These are phyloP conservation scores for Fusarium sp. DNA, from an alignment of 2,329 filamentous ascomycete species.

Conservation along the genomic window DNA sequence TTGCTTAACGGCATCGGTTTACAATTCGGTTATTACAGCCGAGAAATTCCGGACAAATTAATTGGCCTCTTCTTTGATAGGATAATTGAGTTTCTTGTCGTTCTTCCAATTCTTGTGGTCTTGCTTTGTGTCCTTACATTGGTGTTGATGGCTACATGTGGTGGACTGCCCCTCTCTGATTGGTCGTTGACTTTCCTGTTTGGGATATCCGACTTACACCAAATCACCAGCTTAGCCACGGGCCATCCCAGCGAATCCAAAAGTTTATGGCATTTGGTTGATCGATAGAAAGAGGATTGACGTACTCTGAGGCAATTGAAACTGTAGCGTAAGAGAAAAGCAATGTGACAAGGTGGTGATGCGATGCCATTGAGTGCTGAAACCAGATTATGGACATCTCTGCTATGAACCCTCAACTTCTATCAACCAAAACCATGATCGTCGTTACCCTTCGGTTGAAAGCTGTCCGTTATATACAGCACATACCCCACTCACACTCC, in stretches of 20 bases:
- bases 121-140: slow-evolving; percentile 30
- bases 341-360: background rate
- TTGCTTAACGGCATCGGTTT: background rate
- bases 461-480: background rate
- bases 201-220: slow-evolving; percentile 27
- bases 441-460: slow-evolving; percentile 21
- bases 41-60: slow-evolving; percentile 26
- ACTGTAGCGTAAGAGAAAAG: background rate
- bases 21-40: slow-evolving; percentile 8
- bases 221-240: slow-evolving; percentile 23
- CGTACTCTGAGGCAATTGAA: rapidly evolving
- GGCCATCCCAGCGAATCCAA: slow-evolving; percentile 7
- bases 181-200: slow-evolving; percentile 27
- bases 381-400: background rate
- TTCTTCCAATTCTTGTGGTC: slow-evolving; percentile 9
- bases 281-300: background rate
- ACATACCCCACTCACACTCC: slow-evolving; percentile 40
- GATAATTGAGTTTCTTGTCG: background rate
- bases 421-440: slow-evolving; percentile 23
- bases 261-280: background rate
- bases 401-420: background rate
- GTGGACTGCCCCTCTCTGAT: slow-evolving; percentile 34
- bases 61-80: slow-evolving; percentile 1
- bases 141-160: slow-evolving; percentile 43
- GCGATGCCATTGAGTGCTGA: too few relatives aligned